Conservation (phyloP, 2,329 filamentous ascomycete genomes). For the Chaetoscypha palmicola region DNA sequence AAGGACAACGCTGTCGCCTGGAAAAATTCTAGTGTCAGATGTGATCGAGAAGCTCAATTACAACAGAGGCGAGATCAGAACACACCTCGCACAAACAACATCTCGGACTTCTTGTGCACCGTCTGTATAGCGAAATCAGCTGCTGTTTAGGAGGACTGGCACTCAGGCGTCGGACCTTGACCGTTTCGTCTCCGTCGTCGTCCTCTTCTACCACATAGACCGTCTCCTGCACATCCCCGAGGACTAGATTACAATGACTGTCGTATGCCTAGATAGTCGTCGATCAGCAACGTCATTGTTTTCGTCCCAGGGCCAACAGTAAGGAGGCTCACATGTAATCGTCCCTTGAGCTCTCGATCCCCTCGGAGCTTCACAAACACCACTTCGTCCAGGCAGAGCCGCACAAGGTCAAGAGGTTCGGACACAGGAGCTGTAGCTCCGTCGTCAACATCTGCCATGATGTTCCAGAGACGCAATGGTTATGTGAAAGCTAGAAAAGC, state of each 20-base stretch:
- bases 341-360: constrained; percentile 89
- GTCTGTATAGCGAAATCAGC: too few relatives aligned
- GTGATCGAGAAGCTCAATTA: background rate
- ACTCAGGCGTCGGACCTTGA: constrained; percentile 52
- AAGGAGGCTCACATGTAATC: constrained; percentile 81
- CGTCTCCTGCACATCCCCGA: constrained; percentile 95
- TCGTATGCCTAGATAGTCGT: constrained; percentile 90
- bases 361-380: constrained; percentile 97
- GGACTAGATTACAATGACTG: constrained; percentile 93
- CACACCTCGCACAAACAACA: constrained; percentile 94
- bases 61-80: constrained; percentile 8
- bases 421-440: constrained; percentile 62
- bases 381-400: constrained; percentile 87
- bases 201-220: constrained; percentile 90
- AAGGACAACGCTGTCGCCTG: constrained; percentile 67
- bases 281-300: too few relatives aligned
- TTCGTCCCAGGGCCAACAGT: too few relatives aligned
- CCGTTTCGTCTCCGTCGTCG: constrained; percentile 68
- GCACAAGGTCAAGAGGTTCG: constrained; percentile 92
- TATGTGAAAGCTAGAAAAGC: constrained; percentile 3
- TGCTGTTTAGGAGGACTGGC: constrained; percentile 3
- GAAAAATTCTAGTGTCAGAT: background rate
- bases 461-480: constrained; percentile 15
- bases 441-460: constrained; percentile 80
- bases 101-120: constrained; percentile 93